Percentiles rank a stretch among this genome's conserved stretches.
Evolutionary conservation across 2,329 filamentous ascomycete species (phyloP).

Genomic region (Xylariaceae sp.): DNA sequence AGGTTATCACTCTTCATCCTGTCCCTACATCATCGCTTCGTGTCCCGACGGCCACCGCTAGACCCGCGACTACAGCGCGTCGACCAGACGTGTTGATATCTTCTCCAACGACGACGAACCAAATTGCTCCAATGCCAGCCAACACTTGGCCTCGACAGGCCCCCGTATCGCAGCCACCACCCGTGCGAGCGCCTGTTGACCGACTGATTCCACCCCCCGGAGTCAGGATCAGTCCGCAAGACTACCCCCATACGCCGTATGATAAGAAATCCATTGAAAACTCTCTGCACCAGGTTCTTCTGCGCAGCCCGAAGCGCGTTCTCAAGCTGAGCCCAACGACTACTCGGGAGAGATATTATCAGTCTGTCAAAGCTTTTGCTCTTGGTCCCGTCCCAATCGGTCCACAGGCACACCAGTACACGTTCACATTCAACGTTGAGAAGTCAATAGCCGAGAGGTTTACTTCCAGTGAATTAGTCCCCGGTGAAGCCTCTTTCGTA

Average conservation of each 20-base stretch:
- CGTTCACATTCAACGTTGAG: conserved; percentile 44
- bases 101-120: conserved; percentile 1
- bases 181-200: conserved; percentile 8
- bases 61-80: neutral
- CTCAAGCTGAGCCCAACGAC: conserved; percentile 22
- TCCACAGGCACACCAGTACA: conserved; percentile 37
- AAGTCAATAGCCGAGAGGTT: conserved; percentile 35
- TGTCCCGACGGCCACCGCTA: neutral
- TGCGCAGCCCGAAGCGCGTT: conserved; percentile 46
- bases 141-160: conserved; percentile 1
- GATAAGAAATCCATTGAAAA: conserved; percentile 39
- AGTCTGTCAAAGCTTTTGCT: conserved; percentile 50
- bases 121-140: conserved; percentile 1
- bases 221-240: conserved; percentile 24
- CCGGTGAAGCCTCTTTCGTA: conserved; percentile 32
- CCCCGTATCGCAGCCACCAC: neutral
- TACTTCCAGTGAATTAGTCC: conserved; percentile 27
- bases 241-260: conserved; percentile 39
- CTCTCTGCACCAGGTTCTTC: conserved; percentile 43
- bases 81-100: conserved; percentile 1
- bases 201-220: conserved; percentile 23
- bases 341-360: conserved; percentile 44
- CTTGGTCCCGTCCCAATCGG: conserved; percentile 40
- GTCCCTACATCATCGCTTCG: neutral
- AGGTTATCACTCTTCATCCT: conserved; percentile 2